Evolutionary conservation across 139 green algal genomes (phyloP), one percentile per base, ranked within the genome.

Genomic region (Coelastrella sp.): DNA sequence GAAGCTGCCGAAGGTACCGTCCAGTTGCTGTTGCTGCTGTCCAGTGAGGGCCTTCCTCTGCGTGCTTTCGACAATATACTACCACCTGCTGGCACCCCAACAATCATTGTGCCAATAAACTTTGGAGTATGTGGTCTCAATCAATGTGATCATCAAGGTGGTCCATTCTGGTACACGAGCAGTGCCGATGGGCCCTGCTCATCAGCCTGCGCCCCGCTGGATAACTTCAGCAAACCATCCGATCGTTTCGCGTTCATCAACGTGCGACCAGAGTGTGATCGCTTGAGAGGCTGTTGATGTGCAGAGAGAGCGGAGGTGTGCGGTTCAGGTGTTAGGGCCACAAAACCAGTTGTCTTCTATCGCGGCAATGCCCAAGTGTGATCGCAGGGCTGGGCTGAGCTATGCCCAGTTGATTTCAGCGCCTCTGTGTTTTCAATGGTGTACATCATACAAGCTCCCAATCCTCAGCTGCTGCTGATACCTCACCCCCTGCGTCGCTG

Each of bases 371-470:
- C 68, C 68, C 14, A 24, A 19, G n/a, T 19, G 68, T 19, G 19
- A n/a, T 76, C n/a, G 22, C 5, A 76, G 68, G 14, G 68, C 68
- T 19, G 19, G 17, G n/a, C 19, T 27, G 19, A 76, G 35, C 35
- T 49, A 49, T 49, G 35, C 35, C 35, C 35, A 49, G 35, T 49
- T 49, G 35, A 49, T 49, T 49, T 49, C 35, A 49, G 35, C 35
- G 35, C 35, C 35, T 49, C 35, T 49, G 35, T 49, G 35, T 49
- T 49, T 1, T 49, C 1, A 49, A 76, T 10, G 22, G 68, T 76
- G 68, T 24, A 76, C 14, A 8, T 83, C 49, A 83, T 27, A 83
- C 76, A 25, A 90, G 58, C 85, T 90, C 73, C 85, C 85, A 90
- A 22, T 90, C 85, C 49, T 90, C 85, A 58, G 58, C 59, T 49